Percentiles rank a stretch among this genome's conserved stretches.
These are phyloP conservation scores for Psilocybe cubensis DNA, from an alignment of 768 basidiomycete species.

Conservation along the genomic window DNA sequence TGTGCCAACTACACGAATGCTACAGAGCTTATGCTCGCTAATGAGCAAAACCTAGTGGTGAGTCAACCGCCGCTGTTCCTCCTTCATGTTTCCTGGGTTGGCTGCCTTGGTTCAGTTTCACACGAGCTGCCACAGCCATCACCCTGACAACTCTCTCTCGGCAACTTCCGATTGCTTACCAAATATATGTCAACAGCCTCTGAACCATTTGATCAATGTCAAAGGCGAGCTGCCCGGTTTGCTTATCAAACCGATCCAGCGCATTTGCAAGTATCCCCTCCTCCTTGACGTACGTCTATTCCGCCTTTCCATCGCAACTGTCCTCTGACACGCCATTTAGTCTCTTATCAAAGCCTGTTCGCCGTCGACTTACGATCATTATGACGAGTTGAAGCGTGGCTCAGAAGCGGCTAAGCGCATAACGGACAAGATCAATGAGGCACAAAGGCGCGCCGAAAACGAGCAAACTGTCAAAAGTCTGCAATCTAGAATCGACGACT, in stretches of 20 bases:
- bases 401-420: slow-evolving; percentile 89
- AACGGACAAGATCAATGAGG: slow-evolving; percentile 95
- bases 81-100: slow-evolving; percentile 12
- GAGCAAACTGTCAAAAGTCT: slow-evolving; percentile 88
- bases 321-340: slow-evolving; percentile 38
- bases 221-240: slow-evolving; percentile 94
- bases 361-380: slow-evolving; percentile 64
- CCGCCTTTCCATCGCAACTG: slow-evolving; percentile 11
- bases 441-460: slow-evolving; percentile 90
- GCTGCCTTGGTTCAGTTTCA: slow-evolving; percentile 24
- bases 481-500: slow-evolving; percentile 88
- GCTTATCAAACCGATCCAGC: slow-evolving; percentile 97
- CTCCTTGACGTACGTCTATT: slow-evolving; percentile 77
- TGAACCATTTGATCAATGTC: slow-evolving; percentile 86
- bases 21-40: slow-evolving; percentile 80
- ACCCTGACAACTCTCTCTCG: slow-evolving; percentile 39
- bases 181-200: slow-evolving; percentile 57
- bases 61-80: slow-evolving; percentile 40
- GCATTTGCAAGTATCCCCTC: slow-evolving; percentile 97
- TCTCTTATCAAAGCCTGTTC: slow-evolving; percentile 76
- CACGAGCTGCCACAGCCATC: slow-evolving; percentile 27
- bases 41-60: slow-evolving; percentile 86
- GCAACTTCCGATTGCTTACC: slow-evolving; percentile 38
- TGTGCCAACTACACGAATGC: slow-evolving; percentile 94
- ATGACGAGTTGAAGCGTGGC: slow-evolving; percentile 83